These are phyloP conservation scores for Wilcoxina mikolae DNA, from an alignment of 495 filamentous ascomycete species.

Conservation along the genomic window DNA sequence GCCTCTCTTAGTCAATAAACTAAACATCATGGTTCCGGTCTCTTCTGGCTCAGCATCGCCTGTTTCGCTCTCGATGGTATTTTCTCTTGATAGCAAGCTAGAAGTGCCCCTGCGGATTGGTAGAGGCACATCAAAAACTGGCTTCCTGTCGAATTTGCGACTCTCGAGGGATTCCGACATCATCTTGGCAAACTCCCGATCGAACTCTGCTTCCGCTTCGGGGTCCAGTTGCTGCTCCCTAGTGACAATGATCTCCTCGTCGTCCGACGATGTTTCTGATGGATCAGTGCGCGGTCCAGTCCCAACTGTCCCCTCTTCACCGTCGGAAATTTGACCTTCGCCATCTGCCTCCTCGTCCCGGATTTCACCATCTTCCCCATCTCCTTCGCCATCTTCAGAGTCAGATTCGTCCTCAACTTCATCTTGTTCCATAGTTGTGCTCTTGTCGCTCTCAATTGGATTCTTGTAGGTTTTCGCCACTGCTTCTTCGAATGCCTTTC, in stretches of 20 bases:
- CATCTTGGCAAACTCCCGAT: constrained; percentile 95
- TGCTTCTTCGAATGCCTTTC: constrained; percentile 68
- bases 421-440: constrained; percentile 50
- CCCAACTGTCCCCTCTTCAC: constrained; percentile 15
- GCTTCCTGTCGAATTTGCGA: constrained; percentile 84
- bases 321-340: constrained; percentile 31
- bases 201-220: constrained; percentile 90
- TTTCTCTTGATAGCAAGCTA: constrained; percentile 36
- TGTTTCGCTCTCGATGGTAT: constrained; percentile 36
- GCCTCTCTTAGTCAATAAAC: constrained; percentile 86
- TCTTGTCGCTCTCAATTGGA: constrained; percentile 40
- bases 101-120: constrained; percentile 55
- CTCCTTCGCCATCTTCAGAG: constrained; percentile 32
- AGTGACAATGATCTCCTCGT: constrained; percentile 77
- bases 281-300: constrained; percentile 31
- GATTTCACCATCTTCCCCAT: constrained; percentile 35
- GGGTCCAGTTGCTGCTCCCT: constrained; percentile 85
- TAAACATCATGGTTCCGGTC: constrained; percentile 73
- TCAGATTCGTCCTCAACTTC: constrained; percentile 48
- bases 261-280: constrained; percentile 32
- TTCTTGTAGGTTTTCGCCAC: constrained; percentile 73
- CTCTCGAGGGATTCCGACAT: constrained; percentile 95
- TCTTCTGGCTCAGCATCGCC: constrained; percentile 22
- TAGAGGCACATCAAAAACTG: constrained; percentile 81
- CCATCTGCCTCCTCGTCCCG: constrained; percentile 41